phyloP scores from a whole-genome alignment of 305 asterid genomes.

The Rubia tinctorum region DNA sequence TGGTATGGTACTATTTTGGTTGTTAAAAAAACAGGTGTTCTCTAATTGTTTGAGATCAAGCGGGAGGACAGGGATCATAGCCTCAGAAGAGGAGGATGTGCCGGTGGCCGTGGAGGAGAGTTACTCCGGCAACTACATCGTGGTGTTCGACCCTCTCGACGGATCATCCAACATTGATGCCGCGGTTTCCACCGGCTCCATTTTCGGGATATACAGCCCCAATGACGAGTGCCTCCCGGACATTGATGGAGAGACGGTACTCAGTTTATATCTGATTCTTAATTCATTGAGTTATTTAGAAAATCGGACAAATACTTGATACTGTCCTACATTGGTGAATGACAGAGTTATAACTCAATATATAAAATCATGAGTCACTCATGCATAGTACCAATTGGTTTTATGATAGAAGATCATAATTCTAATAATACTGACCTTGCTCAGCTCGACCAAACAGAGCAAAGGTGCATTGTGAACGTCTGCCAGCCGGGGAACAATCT shows the following conservation, averaged over 20 bases:
- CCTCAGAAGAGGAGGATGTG: slow-evolving; percentile 98
- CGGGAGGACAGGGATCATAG: slow-evolving; percentile 96
- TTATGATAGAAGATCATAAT: too few species aligned
- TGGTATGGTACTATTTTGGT: too few species aligned
- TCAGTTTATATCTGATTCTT: too few species aligned
- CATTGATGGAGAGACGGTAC: slow-evolving; percentile 46
- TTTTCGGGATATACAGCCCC: slow-evolving; percentile 91
- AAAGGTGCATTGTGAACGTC: slow-evolving; percentile 74
- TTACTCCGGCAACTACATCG: slow-evolving; percentile 95
- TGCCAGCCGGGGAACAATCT: slow-evolving; percentile 95
- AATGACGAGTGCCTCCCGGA: slow-evolving; percentile 87
- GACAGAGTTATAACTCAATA: too few species aligned
- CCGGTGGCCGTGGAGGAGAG: slow-evolving; percentile 99
- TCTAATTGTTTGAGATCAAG: slow-evolving; percentile 87
- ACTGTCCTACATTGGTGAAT: too few species aligned
- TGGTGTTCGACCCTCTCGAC: slow-evolving; percentile 93
- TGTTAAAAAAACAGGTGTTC: slow-evolving; percentile 47
- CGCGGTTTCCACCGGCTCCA: slow-evolving; percentile 95
- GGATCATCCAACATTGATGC: slow-evolving; percentile 97
- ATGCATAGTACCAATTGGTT: too few species aligned
- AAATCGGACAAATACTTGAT: too few species aligned
- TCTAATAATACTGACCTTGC: background rate
- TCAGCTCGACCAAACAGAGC: slow-evolving; percentile 58
- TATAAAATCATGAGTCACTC: too few species aligned
- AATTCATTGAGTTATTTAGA: too few species aligned